Base-by-base conservation (phyloP, 192 early-diverging fungal genomes). In the Phlyctochytrium arcticum region DNA sequence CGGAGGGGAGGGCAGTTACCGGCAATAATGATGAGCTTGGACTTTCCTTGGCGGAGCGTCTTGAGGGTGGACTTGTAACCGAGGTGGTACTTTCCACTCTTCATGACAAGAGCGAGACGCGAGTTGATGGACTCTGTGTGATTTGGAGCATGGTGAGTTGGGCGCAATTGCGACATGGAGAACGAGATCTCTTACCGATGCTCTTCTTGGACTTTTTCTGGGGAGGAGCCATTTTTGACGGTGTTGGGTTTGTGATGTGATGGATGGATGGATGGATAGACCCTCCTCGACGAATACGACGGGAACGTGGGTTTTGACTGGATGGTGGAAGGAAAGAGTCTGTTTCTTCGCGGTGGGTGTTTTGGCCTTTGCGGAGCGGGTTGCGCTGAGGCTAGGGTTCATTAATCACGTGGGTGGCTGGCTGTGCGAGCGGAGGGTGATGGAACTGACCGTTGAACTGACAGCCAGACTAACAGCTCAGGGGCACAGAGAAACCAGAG, bases 1-100 rank as follows among this genome's bases (percentile, higher is more conserved):
- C 97, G 89, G 78, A 99, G 90, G 77, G 95, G 93, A 67, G 95
- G 95, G 84, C 92, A 94, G 94, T 99, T 99, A 74, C 91, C 95
- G 72, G 97, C 90, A 79, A 99, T 89, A 83, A 99, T 91, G 74
- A 99, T 85, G 70, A 99, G 89, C 92, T 99, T 99, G 85, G 92
- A 77, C 87, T 97, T 98, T 78, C 95, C 95, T 66, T 88, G 85
- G 70, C 97, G 92, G 67, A 99, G 85, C 69, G 89, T 87, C 89
- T 99, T 98, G 73, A 99, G 86, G 73, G 95, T 97, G 69, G 92
- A 90, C 90, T 98, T 98, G 92, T 99, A 98, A 51, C 97, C 97
- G 62, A 99, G 89, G 57, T 86, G 81, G 81, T 90, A 91, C 87
- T 99, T 99, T 75, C 97, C 97, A 75, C 88, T 91, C 91, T 99